Evolutionary conservation across 768 basidiomycete species (phyloP), one percentile per base, ranked within the genome.

Genomic region (Boletus sp.): DNA sequence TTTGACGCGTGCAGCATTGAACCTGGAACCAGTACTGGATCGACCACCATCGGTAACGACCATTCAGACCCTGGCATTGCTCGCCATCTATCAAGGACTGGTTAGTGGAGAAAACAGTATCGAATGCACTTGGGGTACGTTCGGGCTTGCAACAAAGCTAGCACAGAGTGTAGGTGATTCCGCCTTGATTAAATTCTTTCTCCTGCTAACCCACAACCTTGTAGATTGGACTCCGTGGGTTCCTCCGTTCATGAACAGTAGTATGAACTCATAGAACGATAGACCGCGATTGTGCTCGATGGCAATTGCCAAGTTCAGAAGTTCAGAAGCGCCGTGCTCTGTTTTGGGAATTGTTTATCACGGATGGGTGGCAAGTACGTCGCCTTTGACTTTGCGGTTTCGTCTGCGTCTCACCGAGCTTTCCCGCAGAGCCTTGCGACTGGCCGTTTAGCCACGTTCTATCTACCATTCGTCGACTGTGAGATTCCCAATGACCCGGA

Each of bases 201-300:
- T 59, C 48, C 59, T 56, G 39, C 55, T 36, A 30, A 7, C 28
- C 18, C 15, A 33, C 32, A 47, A 54, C 45, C 32, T 7, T 55
- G 9, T 64, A 88, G 86, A 82, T 89, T 62, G 86, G 87, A 40
- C 78, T 89, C 52, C 86, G 86, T 88, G 64, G 64, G 85, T 79
- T 37, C 47, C 33, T 58, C 41, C 14, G 50, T 55, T 47, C 48
- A 44, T 55, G 32, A 40, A 47, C 40, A 7, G 18, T 33, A 15
- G n/a, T 45, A 20, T 53, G 12, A 45, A 28, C 61, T 73, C n/a
- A 72, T 18, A 30, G n/a, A 40, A n/a, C 2, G 20, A 42, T 54
- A 89, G 87, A 89, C 62, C 85, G 86, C 8, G 87, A 89, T 65
- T 85, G 85, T 65, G 86, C 86, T 6, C 77, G 87, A 32, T 89